Conservation (phyloP, 2,329 filamentous ascomycete genomes). For the Colletotrichum sojae region DNA sequence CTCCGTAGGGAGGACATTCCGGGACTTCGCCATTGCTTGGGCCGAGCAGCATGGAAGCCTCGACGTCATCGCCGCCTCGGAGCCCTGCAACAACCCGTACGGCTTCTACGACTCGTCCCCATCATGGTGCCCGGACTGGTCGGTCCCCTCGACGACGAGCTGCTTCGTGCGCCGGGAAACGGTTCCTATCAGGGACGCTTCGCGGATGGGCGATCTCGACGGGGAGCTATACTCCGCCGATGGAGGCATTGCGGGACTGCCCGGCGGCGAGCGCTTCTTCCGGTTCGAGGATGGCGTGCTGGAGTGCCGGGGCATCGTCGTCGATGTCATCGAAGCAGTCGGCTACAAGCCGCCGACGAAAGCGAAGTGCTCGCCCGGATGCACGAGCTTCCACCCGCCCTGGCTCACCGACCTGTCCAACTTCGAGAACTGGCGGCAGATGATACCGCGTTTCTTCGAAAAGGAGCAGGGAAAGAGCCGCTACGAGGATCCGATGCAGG, state of each 20-base stretch:
- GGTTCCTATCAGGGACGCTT: background rate
- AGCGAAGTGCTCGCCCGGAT: background rate
- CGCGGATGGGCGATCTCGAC: background rate
- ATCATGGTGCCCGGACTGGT: constrained; percentile 5
- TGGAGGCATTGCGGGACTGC: background rate
- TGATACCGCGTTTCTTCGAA: background rate
- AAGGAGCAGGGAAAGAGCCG: no score
- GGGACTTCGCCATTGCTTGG: constrained; percentile 7
- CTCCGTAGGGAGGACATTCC: background rate
- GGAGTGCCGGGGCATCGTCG: background rate
- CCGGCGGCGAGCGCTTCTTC: background rate
- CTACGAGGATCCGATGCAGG: background rate
- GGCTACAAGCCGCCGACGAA: background rate
- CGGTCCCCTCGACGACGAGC: background rate
- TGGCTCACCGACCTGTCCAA: background rate
- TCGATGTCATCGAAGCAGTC: background rate
- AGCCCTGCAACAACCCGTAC: background rate
- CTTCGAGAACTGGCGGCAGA: background rate
- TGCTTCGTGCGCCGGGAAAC: constrained; percentile 9
- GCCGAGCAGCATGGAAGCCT: constrained; percentile 12
- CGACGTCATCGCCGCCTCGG: constrained; percentile 5
- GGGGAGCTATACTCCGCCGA: background rate
- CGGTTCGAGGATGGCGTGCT: background rate
- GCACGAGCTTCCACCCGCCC: background rate
- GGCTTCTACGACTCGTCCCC: background rate